Percentiles rank a stretch among this genome's conserved stretches.
These are phyloP conservation scores for Elaeis guineensis DNA, from an alignment of 176 grass and related monocot genomes.

Conservation along the genomic window DNA sequence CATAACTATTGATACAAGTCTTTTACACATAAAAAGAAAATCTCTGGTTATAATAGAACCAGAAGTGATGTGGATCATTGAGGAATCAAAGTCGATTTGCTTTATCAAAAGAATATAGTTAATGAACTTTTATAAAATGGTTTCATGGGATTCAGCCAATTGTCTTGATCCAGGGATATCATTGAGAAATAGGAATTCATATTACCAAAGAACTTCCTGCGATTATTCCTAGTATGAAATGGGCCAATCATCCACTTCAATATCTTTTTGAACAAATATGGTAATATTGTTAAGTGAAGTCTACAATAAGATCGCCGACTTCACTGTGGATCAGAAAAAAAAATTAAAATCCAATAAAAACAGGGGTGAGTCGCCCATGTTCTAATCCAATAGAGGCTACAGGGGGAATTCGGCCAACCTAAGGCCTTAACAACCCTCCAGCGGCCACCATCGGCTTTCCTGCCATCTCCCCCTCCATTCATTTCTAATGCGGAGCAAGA, in stretches of 20 bases:
- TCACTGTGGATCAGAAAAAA: no score
- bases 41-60: neutral
- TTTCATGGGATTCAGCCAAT: neutral
- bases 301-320: no score
- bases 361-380: no score
- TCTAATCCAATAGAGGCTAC: no score
- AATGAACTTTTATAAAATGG: neutral
- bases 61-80: neutral
- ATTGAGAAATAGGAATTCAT: neutral
- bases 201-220: neutral
- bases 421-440: no score
- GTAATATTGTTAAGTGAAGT: neutral
- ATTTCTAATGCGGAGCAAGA: no score
- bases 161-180: no score
- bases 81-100: neutral
- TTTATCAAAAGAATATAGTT: no score
- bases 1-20: neutral
- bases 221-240: neutral
- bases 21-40: neutral
- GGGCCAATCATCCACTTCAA: neutral
- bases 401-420: no score
- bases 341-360: no score
- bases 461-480: no score
- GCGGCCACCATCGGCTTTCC: no score
- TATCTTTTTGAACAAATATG: neutral